Base-by-base conservation (phyloP, 2,329 filamentous ascomycete species). In the Alternaria brassicae region DNA sequence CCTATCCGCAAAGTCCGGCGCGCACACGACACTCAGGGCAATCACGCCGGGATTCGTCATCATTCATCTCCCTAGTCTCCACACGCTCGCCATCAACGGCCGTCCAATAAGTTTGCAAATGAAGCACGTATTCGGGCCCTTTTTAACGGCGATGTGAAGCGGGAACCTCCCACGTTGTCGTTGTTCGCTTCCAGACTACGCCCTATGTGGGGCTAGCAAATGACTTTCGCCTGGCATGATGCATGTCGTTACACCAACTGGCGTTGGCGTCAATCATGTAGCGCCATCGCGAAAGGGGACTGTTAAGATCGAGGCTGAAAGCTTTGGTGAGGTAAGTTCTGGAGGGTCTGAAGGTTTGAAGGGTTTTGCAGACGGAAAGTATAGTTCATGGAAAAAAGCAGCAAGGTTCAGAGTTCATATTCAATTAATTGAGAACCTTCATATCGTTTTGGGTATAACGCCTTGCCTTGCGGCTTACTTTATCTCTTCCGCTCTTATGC, bases 1-100 rank as follows among this genome's bases (percentile, higher is more conserved):
- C 28, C 23, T 48, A 12, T 48, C 44, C 44, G 44, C 44, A 34
- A 48, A 36, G 15, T 15, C 44, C 30, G 44, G 28, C 44, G n/a
- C 23, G 21, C 23, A 41, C 13, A 25, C 13, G 7, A 15, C 40
- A 27, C 8, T 47, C 44, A 23, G 44, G 19, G 30, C 44, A 48
- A 36, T 48, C 30, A 34, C 19, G 44, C 44, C 28, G 19, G 19
- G n/a, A 34, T 32, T 36, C 30, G 44, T 48, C 44, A 48, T 48
- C 44, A 48, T 23, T 34, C 30, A 48, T 48, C 44, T 48, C 44
- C 44, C n/a, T n/a, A n/a, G n/a, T n/a, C n/a, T n/a, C 44, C 44
- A 34, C 28, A 48, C 21, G 44, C 44, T 48, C 44, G 44, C 44
- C 30, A 48, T 34, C 30, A 48, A 48, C 44, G 30, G 32, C 12